phyloP scores from a whole-genome alignment of 2,329 filamentous ascomycete genomes.

The Xenoacremonium recifei region DNA sequence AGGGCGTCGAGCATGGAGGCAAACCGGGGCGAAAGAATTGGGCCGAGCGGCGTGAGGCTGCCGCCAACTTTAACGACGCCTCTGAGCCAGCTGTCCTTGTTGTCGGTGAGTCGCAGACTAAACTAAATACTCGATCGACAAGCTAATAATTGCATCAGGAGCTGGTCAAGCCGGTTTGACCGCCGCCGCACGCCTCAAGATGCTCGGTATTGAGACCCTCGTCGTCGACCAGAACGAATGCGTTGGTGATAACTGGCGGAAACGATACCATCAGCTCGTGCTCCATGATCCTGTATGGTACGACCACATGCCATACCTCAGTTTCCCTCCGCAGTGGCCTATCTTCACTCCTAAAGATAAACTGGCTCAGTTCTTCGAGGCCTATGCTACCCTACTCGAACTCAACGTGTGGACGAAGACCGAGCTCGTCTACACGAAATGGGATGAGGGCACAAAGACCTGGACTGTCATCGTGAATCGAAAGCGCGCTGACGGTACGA shows the following conservation, averaged over 20 bases:
- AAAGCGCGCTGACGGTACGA: background rate
- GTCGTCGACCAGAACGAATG: constrained; percentile 57
- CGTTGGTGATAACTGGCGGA: constrained; percentile 59
- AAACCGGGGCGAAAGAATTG: constrained; percentile 57
- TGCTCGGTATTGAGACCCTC: constrained; percentile 53
- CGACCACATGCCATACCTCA: constrained; percentile 22
- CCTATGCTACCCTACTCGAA: constrained; percentile 47
- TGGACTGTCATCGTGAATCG: constrained; percentile 28
- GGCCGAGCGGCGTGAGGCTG: constrained; percentile 50
- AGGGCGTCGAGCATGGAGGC: constrained; percentile 56
- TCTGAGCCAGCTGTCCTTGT: constrained; percentile 58
- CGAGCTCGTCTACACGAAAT: constrained; percentile 36
- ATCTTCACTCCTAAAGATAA: constrained; percentile 43
- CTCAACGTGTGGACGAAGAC: constrained; percentile 45
- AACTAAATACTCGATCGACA: background rate
- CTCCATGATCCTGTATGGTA: constrained; percentile 19
- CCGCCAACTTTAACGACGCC: constrained; percentile 45
- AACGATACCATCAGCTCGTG: constrained; percentile 38
- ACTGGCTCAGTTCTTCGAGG: constrained; percentile 47
- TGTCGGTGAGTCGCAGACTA: constrained; percentile 48
- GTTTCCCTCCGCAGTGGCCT: constrained; percentile 23
- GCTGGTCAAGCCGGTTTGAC: constrained; percentile 61
- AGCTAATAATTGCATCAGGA: constrained; percentile 18
- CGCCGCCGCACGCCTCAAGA: constrained; percentile 56
- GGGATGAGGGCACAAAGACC: constrained; percentile 27